Percentiles rank a stretch among this genome's conserved stretches.
phyloP scores from a whole-genome alignment of 2,329 filamentous ascomycete species.

The Fusarium sterilihyphosum region DNA sequence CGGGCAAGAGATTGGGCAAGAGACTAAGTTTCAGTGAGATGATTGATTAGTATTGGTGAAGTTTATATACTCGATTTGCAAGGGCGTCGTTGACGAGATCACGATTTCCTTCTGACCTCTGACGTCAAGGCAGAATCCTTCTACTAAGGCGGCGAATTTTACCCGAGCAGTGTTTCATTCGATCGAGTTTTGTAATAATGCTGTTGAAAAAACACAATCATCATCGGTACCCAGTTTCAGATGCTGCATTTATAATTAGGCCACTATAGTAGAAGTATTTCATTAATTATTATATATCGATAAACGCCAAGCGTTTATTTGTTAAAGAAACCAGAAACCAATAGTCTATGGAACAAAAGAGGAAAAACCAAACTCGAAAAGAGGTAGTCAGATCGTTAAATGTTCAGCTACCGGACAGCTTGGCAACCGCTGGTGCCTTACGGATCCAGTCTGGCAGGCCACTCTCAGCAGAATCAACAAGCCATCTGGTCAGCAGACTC shows the following conservation, averaged over 20 bases:
- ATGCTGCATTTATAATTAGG: no score
- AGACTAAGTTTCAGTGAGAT: accelerated
- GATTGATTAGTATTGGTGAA: accelerated
- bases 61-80: not conserved
- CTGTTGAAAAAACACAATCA: not conserved
- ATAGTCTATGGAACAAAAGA: not conserved
- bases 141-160: not conserved
- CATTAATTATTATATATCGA: not conserved
- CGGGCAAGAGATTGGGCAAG: not conserved
- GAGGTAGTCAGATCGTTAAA: accelerated
- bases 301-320: not conserved
- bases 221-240: no score
- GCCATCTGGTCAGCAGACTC: slow-evolving; percentile 40
- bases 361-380: not conserved
- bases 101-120: not conserved
- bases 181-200: accelerated
- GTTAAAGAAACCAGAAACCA: no score
- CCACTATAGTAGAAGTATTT: not conserved
- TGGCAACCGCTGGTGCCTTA: not conserved
- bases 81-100: slow-evolving; percentile 12
- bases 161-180: accelerated
- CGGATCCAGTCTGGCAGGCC: not conserved
- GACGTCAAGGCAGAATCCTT: slow-evolving; percentile 1
- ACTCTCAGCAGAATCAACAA: slow-evolving; percentile 37
- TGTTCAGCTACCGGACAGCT: not conserved